Evolutionary conservation across 768 basidiomycete genomes (phyloP).

Genomic region (Piloderma croceum): DNA sequence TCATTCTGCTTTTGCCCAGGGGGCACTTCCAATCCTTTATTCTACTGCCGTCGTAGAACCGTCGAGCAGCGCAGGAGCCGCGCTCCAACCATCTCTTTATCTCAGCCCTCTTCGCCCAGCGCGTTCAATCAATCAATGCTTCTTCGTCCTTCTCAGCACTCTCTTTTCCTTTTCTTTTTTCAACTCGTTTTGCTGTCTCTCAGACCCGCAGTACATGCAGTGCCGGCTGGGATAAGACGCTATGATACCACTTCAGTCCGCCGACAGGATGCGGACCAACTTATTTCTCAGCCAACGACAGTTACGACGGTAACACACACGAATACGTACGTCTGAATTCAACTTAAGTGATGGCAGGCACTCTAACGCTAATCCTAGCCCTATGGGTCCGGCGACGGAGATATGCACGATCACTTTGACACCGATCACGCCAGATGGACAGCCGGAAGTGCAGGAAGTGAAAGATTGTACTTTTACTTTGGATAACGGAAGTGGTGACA

Average conservation of each 20-base stretch:
- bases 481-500: no score
- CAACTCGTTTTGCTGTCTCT: conserved; percentile 32
- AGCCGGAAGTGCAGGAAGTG: conserved; percentile 10
- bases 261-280: no score
- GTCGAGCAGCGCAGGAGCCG: conserved; percentile 48
- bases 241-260: no score
- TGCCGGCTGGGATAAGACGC: no score
- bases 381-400: conserved; percentile 46
- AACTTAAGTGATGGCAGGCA: conserved; percentile 2
- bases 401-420: conserved; percentile 57
- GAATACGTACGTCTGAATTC: conserved; percentile 37
- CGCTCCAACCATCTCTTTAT: conserved; percentile 31
- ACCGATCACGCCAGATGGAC: conserved; percentile 34
- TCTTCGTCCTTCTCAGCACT: conserved; percentile 24
- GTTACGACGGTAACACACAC: conserved; percentile 40
- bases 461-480: no score
- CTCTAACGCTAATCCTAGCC: conserved; percentile 28
- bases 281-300: conserved; percentile 24
- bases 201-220: no score
- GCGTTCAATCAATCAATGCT: conserved; percentile 29
- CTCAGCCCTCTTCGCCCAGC: conserved; percentile 18
- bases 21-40: conserved; percentile 45
- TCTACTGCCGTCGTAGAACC: conserved; percentile 26
- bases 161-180: conserved; percentile 33
- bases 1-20: conserved; percentile 30